Percentiles rank a stretch among this genome's conserved stretches.
Evolutionary conservation across 2,329 filamentous ascomycete genomes (phyloP).

Genomic region (Penicillium digitatum): DNA sequence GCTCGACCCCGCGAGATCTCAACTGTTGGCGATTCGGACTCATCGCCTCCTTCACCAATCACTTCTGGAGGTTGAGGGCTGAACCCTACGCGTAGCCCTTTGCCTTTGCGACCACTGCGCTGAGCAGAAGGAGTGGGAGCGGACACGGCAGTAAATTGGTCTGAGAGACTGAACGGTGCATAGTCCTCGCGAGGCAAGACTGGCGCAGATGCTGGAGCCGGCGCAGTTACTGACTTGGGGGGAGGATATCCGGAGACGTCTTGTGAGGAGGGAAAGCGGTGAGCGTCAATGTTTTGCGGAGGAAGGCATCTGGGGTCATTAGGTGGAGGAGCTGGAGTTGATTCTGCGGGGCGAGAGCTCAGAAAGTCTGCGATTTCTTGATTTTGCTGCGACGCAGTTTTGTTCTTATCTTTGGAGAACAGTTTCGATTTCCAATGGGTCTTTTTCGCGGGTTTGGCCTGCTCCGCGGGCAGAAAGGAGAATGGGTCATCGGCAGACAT

Average conservation of each 20-base stretch:
- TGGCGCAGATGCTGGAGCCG: constrained; percentile 14
- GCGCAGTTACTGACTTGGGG: neutral
- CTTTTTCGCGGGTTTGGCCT: constrained; percentile 35
- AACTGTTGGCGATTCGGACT: constrained; percentile 66
- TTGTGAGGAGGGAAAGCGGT: constrained; percentile 33
- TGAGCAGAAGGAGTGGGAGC: constrained; percentile 21
- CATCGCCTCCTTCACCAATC: constrained; percentile 89
- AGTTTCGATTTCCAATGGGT: constrained; percentile 50
- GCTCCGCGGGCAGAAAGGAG: constrained; percentile 30
- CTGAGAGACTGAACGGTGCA: constrained; percentile 16
- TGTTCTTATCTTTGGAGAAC: constrained; percentile 43
- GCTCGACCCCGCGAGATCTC: constrained; percentile 60
- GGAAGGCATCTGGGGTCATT: constrained; percentile 31
- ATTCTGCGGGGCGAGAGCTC: constrained; percentile 32
- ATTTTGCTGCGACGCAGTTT: constrained; percentile 36
- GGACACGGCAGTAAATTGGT: constrained; percentile 1
- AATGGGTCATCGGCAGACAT: constrained; percentile 40
- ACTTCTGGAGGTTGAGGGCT: constrained; percentile 67
- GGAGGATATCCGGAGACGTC: constrained; percentile 21
- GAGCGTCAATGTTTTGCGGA: constrained; percentile 31
- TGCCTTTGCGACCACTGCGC: constrained; percentile 47
- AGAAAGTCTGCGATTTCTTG: constrained; percentile 56
- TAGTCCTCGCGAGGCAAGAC: constrained; percentile 22
- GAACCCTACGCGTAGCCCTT: constrained; percentile 72
- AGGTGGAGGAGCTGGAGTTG: constrained; percentile 16